These are phyloP conservation scores for Alternaria hordeiaustralica DNA, from an alignment of 2,329 filamentous ascomycete species.

Conservation along the genomic window DNA sequence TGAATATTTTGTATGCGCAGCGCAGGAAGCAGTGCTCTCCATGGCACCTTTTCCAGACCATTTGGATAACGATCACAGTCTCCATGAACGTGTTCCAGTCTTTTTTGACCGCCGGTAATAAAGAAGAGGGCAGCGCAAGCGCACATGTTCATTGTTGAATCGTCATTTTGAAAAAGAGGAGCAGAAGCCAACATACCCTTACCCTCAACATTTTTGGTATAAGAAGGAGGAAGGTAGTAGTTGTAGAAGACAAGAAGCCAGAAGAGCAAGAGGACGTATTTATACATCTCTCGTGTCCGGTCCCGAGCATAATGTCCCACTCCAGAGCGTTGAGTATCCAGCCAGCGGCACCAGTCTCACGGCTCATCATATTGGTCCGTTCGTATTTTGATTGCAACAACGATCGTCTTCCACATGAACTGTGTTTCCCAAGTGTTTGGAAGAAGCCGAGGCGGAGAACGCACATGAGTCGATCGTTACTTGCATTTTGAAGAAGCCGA, in stretches of 20 bases:
- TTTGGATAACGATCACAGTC: too few relatives aligned
- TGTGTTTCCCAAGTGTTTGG: background rate
- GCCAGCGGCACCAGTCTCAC: background rate
- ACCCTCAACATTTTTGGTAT: too few relatives aligned
- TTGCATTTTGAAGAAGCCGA: background rate
- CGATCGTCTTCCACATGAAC: background rate
- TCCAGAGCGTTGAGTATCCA: accelerated
- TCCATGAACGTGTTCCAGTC: too few relatives aligned
- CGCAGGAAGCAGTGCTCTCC: background rate
- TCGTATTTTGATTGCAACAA: background rate
- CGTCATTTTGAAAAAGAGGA: background rate
- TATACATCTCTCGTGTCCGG: background rate
- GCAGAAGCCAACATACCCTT: too few relatives aligned
- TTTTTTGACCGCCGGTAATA: too few relatives aligned
- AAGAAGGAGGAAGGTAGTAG: background rate
- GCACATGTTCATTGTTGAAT: background rate
- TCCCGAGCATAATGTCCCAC: background rate
- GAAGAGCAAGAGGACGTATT: background rate
- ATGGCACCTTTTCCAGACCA: too few relatives aligned
- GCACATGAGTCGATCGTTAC: too few relatives aligned
- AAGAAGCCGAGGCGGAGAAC: background rate
- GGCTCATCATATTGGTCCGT: too few relatives aligned
- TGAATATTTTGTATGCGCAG: background rate
- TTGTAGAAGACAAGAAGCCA: background rate
- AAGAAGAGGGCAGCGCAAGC: background rate